Base-by-base conservation (phyloP, 2,329 filamentous ascomycete genomes). In the Penicillium sp. region DNA sequence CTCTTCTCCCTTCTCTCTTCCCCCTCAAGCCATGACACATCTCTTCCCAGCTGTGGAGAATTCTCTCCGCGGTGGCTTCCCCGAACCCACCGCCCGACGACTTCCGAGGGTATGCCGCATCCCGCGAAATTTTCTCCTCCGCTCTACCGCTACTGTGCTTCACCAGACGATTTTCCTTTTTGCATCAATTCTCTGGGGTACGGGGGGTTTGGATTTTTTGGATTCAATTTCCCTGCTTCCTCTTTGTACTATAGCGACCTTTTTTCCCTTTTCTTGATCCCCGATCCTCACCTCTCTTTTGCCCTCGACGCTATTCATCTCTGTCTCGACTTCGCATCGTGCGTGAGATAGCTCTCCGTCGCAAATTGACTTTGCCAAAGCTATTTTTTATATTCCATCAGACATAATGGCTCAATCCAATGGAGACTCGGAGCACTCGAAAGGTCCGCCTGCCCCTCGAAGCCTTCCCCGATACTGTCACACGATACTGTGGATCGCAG, bases 91-190 rank as follows among this genome's bases (percentile, higher is more conserved):
- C 66, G 64, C 70, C 71, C 71, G 71, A 73, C 66, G 67, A 62
- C 66, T 71, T 70, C 72, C 72, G 73, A 71, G 61, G 64, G 67
- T 69, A 70, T 70, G 67, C 73, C 71, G 72, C 64, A 66, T 67
- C 71, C 71, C 68, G 68, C 70, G 69, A 75, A 75, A 75, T 74
- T 75, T 75, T 75, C 71, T 71, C 64, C 71, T 71, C 64, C 61
- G 58, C 63, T 66, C 63, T 61, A 67, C 66, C 66, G 65, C 61
- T 58, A 52, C 61, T 54, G 51, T 61, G 55, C 56, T 53, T 56
- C 51, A 54, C 51, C 54, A 54, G 57, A 49, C 51, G 43, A 58
- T 55, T 50, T 61, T 64, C 48, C 58, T 62, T 61, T 59, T 55
- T 63, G 61, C 60, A 60, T 62, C 58, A 39, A 56, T 62, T 61